Base-by-base conservation (phyloP, 148 eudicot species). In the Rhododendron simsii region DNA sequence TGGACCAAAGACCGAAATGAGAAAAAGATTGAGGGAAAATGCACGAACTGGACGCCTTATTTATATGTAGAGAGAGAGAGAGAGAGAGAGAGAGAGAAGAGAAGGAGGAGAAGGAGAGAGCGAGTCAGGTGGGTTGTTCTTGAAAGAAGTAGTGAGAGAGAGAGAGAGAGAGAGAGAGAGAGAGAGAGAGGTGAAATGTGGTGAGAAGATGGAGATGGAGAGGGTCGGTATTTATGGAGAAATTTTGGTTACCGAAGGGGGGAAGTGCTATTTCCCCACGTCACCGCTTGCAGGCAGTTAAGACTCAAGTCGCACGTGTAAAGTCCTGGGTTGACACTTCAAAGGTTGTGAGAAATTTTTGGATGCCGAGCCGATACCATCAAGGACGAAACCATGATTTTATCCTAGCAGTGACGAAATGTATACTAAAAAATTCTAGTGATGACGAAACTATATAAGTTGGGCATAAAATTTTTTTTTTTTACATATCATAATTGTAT, bases 191-290 rank as follows among this genome's bases (percentile, higher is more conserved):
- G 41, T 28, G 39, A 80, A 51, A 0, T 45, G 81, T 78, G 51
- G 75, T 83, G 63, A 6, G 47, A 65, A 67, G 9, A 13, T 15
- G 41, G 20, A 12, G 23, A 28, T 37, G 9, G 28, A 55, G 84
- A 45, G 30, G 6, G 14, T 7, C 1, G 50, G 84, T 16, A 67
- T 76, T 75, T 75, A 77, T 63, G 21, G 74, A 12, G 44, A 67
- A 20, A 21, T 16, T 53, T 1, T 21, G 6, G 16, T 20, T 41
- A 12, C 30, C 41, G 55, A 7, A 7, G 28, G 45, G 37, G 13
- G 26, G 78, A 14, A 35, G 84, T 71, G 71, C 80, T 69, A 80
- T 33, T 86, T 86, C 80, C 84, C 87, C 55, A 81, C 73, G 84
- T 83, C 83, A 80, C 87, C 65, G 75, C 82, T 50, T 47, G 37